A percentile compares a stretch with the other conserved stretches of the same genome.
phyloP scores from a whole-genome alignment of 495 filamentous ascomycete species.

The Penicillium diatomitis region DNA sequence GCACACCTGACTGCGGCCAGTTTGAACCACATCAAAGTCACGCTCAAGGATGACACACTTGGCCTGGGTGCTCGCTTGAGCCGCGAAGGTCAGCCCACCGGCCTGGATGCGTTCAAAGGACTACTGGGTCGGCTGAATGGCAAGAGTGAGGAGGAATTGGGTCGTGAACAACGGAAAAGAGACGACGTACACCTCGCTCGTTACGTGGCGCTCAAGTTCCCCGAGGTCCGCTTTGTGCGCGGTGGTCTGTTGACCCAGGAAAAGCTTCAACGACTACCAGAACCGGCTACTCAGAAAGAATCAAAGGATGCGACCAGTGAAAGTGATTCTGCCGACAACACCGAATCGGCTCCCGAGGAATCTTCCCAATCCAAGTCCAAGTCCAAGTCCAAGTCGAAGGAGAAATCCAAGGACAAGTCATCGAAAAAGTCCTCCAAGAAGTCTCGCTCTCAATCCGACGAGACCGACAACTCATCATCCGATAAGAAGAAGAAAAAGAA shows the following conservation, averaged over 20 bases:
- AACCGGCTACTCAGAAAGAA: slow-evolving; percentile 17
- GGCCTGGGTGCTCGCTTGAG: slow-evolving; percentile 74
- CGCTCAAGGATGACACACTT: slow-evolving; percentile 79
- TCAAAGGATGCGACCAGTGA: slow-evolving; percentile 10
- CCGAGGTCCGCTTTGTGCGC: slow-evolving; percentile 67
- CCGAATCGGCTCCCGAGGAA: slow-evolving; percentile 1
- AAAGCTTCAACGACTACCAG: slow-evolving; percentile 26
- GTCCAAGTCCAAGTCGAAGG: slow-evolving; percentile 2
- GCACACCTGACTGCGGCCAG: slow-evolving; percentile 66
- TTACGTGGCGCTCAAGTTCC: slow-evolving; percentile 62
- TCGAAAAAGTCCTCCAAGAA: slow-evolving; percentile 11
- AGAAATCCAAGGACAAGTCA: slow-evolving; percentile 15
- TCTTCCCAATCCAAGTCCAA: slow-evolving; percentile 14
- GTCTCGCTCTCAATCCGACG: slow-evolving; percentile 8
- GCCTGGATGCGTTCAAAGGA: slow-evolving; percentile 73
- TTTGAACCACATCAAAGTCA: slow-evolving; percentile 66
- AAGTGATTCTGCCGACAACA: slow-evolving; percentile 5
- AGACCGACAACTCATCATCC: slow-evolving; percentile 8
- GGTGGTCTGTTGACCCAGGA: slow-evolving; percentile 74
- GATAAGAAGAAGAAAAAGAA: slow-evolving; percentile 34
- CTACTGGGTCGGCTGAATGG: slow-evolving; percentile 85
- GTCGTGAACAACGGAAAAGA: slow-evolving; percentile 52
- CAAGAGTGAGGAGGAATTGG: slow-evolving; percentile 58
- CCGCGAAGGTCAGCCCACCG: slow-evolving; percentile 61
- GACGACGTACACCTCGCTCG: slow-evolving; percentile 55